Percentiles rank a stretch among this genome's conserved stretches.
Conservation (phyloP, 164 flowering plant genomes). For the Vitis vinifera region DNA sequence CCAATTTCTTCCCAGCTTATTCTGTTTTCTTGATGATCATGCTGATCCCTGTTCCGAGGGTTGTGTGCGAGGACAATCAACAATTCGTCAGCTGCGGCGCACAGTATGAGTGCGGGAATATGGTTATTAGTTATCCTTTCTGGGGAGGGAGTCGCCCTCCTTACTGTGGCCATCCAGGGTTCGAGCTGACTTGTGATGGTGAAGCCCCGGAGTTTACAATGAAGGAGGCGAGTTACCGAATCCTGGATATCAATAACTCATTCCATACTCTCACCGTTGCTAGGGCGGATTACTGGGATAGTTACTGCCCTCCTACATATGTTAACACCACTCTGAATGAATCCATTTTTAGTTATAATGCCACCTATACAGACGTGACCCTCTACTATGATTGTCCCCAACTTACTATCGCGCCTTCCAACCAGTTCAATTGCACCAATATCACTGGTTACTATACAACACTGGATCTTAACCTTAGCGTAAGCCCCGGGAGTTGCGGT, state of each 20-base stretch:
- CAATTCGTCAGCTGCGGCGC: too few relatives aligned
- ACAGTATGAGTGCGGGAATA: slow-evolving; percentile 13
- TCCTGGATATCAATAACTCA: slow-evolving; percentile 13
- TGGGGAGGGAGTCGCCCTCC: slow-evolving; percentile 23
- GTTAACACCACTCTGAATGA: slow-evolving; percentile 15
- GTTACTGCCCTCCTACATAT: slow-evolving; percentile 11
- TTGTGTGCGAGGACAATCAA: too few relatives aligned
- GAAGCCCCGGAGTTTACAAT: slow-evolving; percentile 12
- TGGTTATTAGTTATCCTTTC: slow-evolving; percentile 28
- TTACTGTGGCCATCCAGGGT: slow-evolving; percentile 25
- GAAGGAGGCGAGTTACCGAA: slow-evolving; percentile 5
- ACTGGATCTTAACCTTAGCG: neutral
- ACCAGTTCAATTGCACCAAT: slow-evolving; percentile 11
- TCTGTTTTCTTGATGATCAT: too few relatives aligned
- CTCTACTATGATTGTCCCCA: slow-evolving; percentile 23
- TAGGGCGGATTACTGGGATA: slow-evolving; percentile 23
- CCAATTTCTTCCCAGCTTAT: too few relatives aligned
- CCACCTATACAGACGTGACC: slow-evolving; percentile 16
- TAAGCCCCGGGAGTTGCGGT: too few relatives aligned
- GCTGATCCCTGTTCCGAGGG: too few relatives aligned
- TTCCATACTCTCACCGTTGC: slow-evolving; percentile 19
- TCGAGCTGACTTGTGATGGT: slow-evolving; percentile 17
- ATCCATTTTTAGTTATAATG: slow-evolving; percentile 5
- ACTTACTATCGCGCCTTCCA: neutral
- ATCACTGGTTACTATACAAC: slow-evolving; percentile 3